phyloP scores from a whole-genome alignment of 1,284 basidiomycete species.

The Cerrena zonata region DNA sequence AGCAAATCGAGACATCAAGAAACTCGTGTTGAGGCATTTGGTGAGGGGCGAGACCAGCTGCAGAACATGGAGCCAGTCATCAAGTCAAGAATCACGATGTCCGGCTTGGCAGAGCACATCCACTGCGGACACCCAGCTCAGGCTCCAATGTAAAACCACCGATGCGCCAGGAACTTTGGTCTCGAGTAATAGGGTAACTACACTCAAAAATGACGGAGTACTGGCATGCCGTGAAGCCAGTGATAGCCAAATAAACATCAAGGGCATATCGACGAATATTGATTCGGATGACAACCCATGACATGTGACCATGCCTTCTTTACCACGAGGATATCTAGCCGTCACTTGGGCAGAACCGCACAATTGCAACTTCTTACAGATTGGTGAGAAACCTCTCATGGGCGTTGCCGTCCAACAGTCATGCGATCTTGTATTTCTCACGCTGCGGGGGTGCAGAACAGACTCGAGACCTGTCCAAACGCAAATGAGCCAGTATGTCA shows the following conservation, averaged over 20 bases:
- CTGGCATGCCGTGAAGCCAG: background rate
- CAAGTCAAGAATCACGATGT: slow-evolving; percentile 5
- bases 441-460: background rate
- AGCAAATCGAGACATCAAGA: background rate
- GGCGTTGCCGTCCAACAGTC: slow-evolving; percentile 3
- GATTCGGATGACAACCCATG: background rate
- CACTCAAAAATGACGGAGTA: too few relatives aligned
- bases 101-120: slow-evolving; percentile 17
- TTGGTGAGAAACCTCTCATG: slow-evolving; percentile 8
- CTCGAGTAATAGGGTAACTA: too few relatives aligned
- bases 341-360: slow-evolving; percentile 2
- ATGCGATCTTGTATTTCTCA: background rate
- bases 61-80: background rate
- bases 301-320: slow-evolving; percentile 8
- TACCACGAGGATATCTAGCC: slow-evolving; percentile 4
- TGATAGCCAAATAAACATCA: background rate
- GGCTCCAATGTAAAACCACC: too few relatives aligned
- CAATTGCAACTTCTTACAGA: background rate
- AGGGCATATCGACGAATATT: background rate
- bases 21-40: background rate
- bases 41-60: background rate
- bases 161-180: too few relatives aligned
- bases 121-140: slow-evolving; percentile 15
- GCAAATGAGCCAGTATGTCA: background rate
- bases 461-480: background rate